Conservation (phyloP, 2,329 filamentous ascomycete genomes). For the Fusarium brevicatenulatum region DNA sequence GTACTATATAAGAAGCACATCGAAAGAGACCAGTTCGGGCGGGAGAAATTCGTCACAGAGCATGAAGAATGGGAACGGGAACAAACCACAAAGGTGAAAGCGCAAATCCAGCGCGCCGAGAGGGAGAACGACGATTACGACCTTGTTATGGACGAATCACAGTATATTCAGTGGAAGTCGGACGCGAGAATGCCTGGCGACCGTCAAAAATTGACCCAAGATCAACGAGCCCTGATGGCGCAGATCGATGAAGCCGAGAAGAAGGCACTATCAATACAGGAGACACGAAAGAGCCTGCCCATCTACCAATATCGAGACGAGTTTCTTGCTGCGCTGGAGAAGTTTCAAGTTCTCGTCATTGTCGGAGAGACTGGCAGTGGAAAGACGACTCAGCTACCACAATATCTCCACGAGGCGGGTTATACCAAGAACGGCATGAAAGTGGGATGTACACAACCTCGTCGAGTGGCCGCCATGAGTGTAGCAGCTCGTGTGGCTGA, state of each 20-base stretch:
- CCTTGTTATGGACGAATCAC: slow-evolving; percentile 90
- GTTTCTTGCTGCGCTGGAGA: slow-evolving; percentile 84
- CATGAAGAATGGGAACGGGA: slow-evolving; percentile 97
- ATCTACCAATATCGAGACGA: slow-evolving; percentile 89
- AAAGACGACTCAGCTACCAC: slow-evolving; percentile 94
- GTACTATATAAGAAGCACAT: slow-evolving; percentile 91
- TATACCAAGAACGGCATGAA: slow-evolving; percentile 87
- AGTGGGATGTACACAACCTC: slow-evolving; percentile 92
- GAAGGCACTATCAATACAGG: slow-evolving; percentile 87
- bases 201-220: slow-evolving; percentile 75
- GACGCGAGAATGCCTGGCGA: slow-evolving; percentile 79
- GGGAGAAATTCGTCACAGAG: slow-evolving; percentile 91
- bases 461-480: slow-evolving; percentile 96
- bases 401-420: slow-evolving; percentile 91
- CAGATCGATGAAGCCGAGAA: slow-evolving; percentile 90
- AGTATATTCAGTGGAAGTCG: slow-evolving; percentile 85
- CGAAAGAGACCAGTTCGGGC: slow-evolving; percentile 85
- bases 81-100: slow-evolving; percentile 86
- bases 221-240: slow-evolving; percentile 80
- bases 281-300: slow-evolving; percentile 88
- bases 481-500: slow-evolving; percentile 96
- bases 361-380: slow-evolving; percentile 95
- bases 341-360: slow-evolving; percentile 89
- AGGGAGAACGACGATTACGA: slow-evolving; percentile 86
- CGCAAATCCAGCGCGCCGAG: slow-evolving; percentile 81